Evolutionary conservation across 2,329 filamentous ascomycete species (phyloP), one percentile per base, ranked within the genome.

Genomic region (Sphaceloma murrayae): DNA sequence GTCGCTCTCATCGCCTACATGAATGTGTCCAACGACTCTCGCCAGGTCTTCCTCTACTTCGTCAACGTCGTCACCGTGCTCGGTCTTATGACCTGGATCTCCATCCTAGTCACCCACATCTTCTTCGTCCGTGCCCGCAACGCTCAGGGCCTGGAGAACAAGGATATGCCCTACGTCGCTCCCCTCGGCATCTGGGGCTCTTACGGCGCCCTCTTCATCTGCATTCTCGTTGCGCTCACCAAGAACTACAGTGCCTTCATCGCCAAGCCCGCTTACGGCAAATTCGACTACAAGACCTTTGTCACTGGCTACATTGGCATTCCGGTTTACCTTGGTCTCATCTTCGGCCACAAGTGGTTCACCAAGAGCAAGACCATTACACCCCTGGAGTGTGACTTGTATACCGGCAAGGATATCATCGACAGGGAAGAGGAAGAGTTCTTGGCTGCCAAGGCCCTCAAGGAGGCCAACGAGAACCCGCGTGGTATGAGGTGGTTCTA

Each of bases 201-300:
- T 0, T 77, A 77, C 57, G 66, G 68, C 48, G 81, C 81, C 0
- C 69, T 91, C 2, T 66, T 69, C 56, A 79, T 86, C 64, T 86
- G 82, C 64, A 70, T 73, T 56, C 58, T 91, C 24, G 82, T 91
- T 49, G 75, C 81, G 1, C 58, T 93, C 42, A 89, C 85, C 57
- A 93, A 91, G 73, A 88, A 86, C 69, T 91, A 78, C 63, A 70
- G 75, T 46, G 79, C 82, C 48, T 91, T 91, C 62, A 68, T 76
- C 2, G 62, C 60, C 47, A 61, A 54, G 31, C 49, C 59, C 53
- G 56, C 66, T 52, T 68, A 70, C 46, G 70, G 69, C 43, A 67
- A 67, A 40, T 84, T 84, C 52, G 75, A 82, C 61, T 82, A 82
- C 68, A 78, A 82, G 67, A 79, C 74, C 55, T 87, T 88, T 63